Evolutionary conservation across 768 basidiomycete species (phyloP).

Genomic region (Amanita muscaria): DNA sequence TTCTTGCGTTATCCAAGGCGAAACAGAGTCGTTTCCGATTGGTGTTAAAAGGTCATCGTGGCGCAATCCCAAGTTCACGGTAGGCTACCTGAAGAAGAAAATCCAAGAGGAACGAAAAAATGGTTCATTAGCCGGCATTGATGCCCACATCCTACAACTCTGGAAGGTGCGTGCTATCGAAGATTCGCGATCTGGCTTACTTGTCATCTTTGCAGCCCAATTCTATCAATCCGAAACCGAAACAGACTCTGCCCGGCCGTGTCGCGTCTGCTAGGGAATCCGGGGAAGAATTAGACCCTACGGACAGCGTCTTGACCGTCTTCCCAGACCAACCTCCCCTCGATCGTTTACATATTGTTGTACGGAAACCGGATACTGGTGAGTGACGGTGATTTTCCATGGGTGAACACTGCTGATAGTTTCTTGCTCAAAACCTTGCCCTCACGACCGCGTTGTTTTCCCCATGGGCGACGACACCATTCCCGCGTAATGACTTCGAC

Average conservation of each 20-base stretch:
- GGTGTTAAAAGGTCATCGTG: conserved; percentile 8
- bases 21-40: conserved; percentile 9
- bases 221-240: conserved; percentile 8
- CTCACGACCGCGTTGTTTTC: background rate
- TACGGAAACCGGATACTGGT: conserved; percentile 10
- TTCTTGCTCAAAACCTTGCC: conserved; percentile 5
- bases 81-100: conserved; percentile 9
- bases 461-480: too few species aligned
- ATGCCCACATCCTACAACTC: conserved; percentile 9
- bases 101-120: conserved; percentile 10
- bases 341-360: conserved; percentile 11
- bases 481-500: too few species aligned
- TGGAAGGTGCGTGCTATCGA: conserved; percentile 10
- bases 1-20: conserved; percentile 10
- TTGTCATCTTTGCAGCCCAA: conserved; percentile 6
- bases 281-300: conserved; percentile 8
- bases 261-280: conserved; percentile 9
- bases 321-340: conserved; percentile 10
- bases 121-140: conserved; percentile 9
- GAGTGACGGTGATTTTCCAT: conserved; percentile 8
- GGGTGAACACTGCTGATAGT: conserved; percentile 8
- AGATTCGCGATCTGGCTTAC: conserved; percentile 6
- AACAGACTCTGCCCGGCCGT: conserved; percentile 6
- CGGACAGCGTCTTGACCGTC: conserved; percentile 8
- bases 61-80: conserved; percentile 9